Conservation (phyloP, 2,329 filamentous ascomycete species). For the Ceratocystis diversiconidia region DNA sequence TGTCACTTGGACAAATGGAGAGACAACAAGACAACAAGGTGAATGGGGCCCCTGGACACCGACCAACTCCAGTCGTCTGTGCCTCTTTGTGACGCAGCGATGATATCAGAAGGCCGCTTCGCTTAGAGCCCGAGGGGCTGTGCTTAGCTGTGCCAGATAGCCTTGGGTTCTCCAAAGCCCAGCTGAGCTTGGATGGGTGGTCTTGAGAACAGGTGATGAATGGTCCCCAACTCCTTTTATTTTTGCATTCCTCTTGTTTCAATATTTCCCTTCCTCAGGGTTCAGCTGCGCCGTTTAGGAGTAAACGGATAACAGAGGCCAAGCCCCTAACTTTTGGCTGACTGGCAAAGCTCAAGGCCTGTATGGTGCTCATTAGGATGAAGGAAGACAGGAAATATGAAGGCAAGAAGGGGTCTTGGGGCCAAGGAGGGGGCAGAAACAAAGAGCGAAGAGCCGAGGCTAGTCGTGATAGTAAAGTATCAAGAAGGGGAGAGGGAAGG, state of each 20-base stretch:
- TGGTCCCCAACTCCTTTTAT: not conserved
- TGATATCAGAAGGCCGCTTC: not conserved
- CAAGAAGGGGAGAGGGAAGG: not conserved
- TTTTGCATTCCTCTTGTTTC: not conserved
- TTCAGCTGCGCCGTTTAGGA: not conserved
- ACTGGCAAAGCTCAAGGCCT: not conserved
- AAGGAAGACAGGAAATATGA: not conserved
- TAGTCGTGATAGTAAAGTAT: not conserved
- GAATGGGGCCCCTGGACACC: too few relatives aligned
- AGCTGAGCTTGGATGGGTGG: not conserved
- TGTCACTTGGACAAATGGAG: too few relatives aligned
- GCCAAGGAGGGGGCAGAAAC: not conserved
- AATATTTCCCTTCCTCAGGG: not conserved
- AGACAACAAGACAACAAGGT: too few relatives aligned
- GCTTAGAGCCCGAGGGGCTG: too few relatives aligned
- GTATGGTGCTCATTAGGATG: not conserved
- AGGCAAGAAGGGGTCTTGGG: not conserved
- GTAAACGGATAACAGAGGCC: too few relatives aligned
- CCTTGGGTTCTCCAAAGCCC: not conserved
- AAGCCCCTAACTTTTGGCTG: too few relatives aligned
- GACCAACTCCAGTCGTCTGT: not conserved
- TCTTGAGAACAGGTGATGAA: not conserved
- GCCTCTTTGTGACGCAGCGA: not conserved
- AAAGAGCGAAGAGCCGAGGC: constrained; percentile 2
- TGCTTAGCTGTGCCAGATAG: not conserved